Evolutionary conservation across 257 asterid genomes (phyloP).

Genomic region (Jaltomata sinuosa): DNA sequence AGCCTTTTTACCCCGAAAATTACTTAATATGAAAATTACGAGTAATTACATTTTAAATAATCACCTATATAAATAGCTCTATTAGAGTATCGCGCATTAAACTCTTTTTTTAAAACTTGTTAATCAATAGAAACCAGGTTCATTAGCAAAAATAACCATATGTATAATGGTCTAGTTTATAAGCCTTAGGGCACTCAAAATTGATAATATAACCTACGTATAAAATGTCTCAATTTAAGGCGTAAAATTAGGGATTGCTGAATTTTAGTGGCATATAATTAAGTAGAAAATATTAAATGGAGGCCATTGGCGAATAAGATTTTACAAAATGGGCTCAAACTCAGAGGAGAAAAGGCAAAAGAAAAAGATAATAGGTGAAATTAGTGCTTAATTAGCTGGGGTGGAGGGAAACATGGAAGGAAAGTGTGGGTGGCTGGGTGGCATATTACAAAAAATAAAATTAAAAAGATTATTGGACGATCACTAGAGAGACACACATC

Average conservation of each 20-base stretch:
- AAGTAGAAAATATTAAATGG: not conserved
- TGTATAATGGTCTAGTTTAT: not conserved
- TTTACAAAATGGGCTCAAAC: not conserved
- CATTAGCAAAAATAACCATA: not conserved
- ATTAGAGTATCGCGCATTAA: too few relatives aligned
- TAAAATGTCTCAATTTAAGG: not conserved
- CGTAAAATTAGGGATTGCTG: not conserved
- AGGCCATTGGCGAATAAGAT: not conserved
- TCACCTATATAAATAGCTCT: too few relatives aligned
- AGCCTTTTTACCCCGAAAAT: too few relatives aligned
- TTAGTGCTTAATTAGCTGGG: not conserved
- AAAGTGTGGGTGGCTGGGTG: not conserved
- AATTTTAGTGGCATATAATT: not conserved
- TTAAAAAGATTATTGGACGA: not conserved
- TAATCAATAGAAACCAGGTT: not conserved
- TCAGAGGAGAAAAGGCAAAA: not conserved
- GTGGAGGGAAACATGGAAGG: not conserved
- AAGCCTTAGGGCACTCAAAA: not conserved
- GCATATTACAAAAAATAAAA: not conserved
- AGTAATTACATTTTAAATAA: too few relatives aligned
- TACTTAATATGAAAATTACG: too few relatives aligned
- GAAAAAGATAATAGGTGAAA: not conserved
- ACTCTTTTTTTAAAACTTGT: not conserved
- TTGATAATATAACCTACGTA: not conserved
- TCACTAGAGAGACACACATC: not conserved